Base-by-base conservation (phyloP, 1,284 basidiomycete genomes). In the Ganoderma resinaceum region DNA sequence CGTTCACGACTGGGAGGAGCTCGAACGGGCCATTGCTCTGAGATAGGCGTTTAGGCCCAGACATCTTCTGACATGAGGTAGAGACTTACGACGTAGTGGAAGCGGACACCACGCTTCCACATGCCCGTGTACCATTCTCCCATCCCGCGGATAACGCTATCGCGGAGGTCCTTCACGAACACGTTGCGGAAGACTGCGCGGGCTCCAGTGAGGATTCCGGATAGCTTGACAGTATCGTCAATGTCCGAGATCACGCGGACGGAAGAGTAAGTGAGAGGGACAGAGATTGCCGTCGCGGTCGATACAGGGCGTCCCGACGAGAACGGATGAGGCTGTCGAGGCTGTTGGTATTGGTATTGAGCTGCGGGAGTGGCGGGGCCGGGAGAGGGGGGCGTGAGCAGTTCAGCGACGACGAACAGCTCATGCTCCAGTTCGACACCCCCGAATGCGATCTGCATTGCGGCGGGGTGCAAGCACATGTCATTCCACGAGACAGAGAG, bases 11-110 rank as follows among this genome's bases (percentile, higher is more conserved):
- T 0, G 89, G 92, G 46, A 95, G 86, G n/a, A 97, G 84, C 75
- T 96, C 94, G 74, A 91, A 94, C 0, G 96, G 96, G 0, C 92
- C 91, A 77, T 98, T 98, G 26, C 94, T 96, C 90, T 97, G 75
- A 38, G 7, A 68, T 53, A 33, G 29, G 46, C 12, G 6, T 29
- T 60, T 40, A 60, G 58, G 14, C 35, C 3, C 1, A 9, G 55
- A 11, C 2, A 18, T 16, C 4, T 1, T 37, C 18, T n/a, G 7
- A 18, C 55, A 26, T 53, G 58, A 60, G 11, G 35, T 3, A 61
- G 2, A 18, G 23, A 88, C 94, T 78, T 73, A 95, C 93, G 49
- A 96, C 93, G 78, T 95, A 96, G 76, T 96, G 95, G 77, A 96
- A 96, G 38, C 91, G 83, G 8, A 89, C 89, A 4, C 93, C 93